Evolutionary conservation across 208 protist species (phyloP).

Genomic region (Polymyxa betae): DNA sequence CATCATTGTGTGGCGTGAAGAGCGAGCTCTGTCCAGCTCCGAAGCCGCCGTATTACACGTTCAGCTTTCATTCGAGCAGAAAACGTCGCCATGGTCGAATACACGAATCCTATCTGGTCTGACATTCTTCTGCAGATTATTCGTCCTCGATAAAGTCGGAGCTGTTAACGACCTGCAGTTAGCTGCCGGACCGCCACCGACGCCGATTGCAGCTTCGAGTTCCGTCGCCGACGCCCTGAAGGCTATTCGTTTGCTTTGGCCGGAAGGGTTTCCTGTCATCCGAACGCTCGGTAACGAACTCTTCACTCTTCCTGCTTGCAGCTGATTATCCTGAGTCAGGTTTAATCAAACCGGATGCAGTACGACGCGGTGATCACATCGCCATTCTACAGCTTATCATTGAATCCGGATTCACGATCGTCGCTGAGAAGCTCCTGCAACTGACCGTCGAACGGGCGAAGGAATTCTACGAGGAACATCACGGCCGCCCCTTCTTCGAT

Average conservation of each 20-base stretch:
- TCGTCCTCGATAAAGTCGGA: not conserved
- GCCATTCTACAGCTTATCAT: not conserved
- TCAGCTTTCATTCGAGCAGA: slow-evolving; percentile 6
- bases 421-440: slow-evolving; percentile 27
- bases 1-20: not conserved
- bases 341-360: slow-evolving; percentile 22
- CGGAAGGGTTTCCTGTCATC: slow-evolving; percentile 50
- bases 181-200: not conserved
- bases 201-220: not conserved
- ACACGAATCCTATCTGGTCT: not conserved
- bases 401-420: slow-evolving; percentile 29
- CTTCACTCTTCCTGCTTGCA: not conserved
- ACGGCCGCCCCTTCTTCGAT: slow-evolving; percentile 60
- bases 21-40: not conserved
- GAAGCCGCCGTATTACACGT: not conserved
- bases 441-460: slow-evolving; percentile 35
- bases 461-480: slow-evolving; percentile 59
- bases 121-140: not conserved
- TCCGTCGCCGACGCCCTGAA: not conserved
- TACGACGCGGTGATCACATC: not conserved
- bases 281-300: slow-evolving; percentile 17
- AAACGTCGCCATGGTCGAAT: not conserved
- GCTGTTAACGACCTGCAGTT: not conserved
- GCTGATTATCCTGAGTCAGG: slow-evolving; percentile 15
- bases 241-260: not conserved